Evolutionary conservation across 2,329 filamentous ascomycete species (phyloP).

Genomic region (Ophiostoma sp.): DNA sequence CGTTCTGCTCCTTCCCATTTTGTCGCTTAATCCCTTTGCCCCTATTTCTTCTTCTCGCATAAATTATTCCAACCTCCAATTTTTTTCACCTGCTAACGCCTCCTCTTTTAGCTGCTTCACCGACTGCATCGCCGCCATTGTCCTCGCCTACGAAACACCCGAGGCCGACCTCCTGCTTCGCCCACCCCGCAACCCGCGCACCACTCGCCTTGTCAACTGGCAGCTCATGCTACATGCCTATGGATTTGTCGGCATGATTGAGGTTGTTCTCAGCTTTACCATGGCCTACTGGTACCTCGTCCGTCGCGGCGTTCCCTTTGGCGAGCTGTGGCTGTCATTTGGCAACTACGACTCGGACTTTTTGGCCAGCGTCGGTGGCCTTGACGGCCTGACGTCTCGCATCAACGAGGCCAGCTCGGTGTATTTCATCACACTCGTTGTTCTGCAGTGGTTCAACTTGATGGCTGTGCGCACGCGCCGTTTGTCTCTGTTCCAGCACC

Average conservation of each 20-base stretch:
- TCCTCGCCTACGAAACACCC: slow-evolving; percentile 57
- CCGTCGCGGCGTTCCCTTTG: slow-evolving; percentile 47
- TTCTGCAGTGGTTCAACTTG: slow-evolving; percentile 57
- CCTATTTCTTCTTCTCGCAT: not conserved
- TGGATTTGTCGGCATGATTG: slow-evolving; percentile 54
- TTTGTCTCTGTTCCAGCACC: slow-evolving; percentile 53
- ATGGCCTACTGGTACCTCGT: slow-evolving; percentile 59
- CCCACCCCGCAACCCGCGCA: slow-evolving; percentile 51
- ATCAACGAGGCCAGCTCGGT: slow-evolving; percentile 53
- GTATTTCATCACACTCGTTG: slow-evolving; percentile 56
- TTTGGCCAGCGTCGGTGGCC: slow-evolving; percentile 44
- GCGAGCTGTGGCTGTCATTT: slow-evolving; percentile 51
- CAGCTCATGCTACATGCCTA: slow-evolving; percentile 55
- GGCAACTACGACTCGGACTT: slow-evolving; percentile 43
- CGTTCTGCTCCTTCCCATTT: not conserved
- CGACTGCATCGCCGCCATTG: slow-evolving; percentile 52
- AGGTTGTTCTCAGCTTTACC: slow-evolving; percentile 49
- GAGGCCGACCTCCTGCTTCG: slow-evolving; percentile 55
- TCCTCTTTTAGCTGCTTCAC: slow-evolving; percentile 47
- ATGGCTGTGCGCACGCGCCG: slow-evolving; percentile 53
- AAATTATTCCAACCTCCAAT: too few species aligned
- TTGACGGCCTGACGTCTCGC: slow-evolving; percentile 48
- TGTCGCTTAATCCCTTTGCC: not conserved
- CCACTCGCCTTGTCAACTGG: slow-evolving; percentile 53
- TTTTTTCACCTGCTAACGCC: not conserved